Evolutionary conservation across 345 rosid genomes (phyloP).

Genomic region (Streptanthus diversifolius): DNA sequence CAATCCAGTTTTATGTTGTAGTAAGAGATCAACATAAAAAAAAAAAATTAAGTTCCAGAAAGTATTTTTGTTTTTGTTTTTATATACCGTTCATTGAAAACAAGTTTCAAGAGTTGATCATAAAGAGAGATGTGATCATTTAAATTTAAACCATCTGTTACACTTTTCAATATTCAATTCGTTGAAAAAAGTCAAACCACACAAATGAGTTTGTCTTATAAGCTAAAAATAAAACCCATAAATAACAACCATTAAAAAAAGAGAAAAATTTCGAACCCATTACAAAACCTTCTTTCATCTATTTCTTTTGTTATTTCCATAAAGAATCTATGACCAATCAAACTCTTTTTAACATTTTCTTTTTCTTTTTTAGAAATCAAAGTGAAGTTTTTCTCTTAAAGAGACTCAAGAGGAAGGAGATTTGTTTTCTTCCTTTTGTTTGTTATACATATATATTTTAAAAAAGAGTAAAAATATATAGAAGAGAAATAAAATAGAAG

Average conservation of each 20-base stretch:
- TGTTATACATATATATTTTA: too few species aligned
- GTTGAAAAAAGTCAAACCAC: conserved; percentile 13
- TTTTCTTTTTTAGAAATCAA: background rate
- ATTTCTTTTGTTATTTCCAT: background rate
- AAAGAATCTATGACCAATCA: conserved; percentile 4
- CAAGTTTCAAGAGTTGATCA: conserved; percentile 16
- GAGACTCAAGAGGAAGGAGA: background rate
- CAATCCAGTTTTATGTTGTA: background rate
- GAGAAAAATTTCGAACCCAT: background rate
- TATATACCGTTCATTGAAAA: conserved; percentile 16
- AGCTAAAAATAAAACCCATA: conserved; percentile 32
- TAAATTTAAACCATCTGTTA: conserved; percentile 19
- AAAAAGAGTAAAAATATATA: background rate
- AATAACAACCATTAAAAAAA: conserved; percentile 24
- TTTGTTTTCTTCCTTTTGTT: background rate
- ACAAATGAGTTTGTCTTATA: background rate
- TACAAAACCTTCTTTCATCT: conserved; percentile 6
- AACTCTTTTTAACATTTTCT: background rate
- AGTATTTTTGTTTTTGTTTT: background rate
- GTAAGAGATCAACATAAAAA: background rate
- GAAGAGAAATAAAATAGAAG: background rate
- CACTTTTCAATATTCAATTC: background rate
- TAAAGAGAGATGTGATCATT: background rate
- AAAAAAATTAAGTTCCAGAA: background rate
- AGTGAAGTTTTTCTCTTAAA: background rate